phyloP scores from a whole-genome alignment of 345 rosid genomes.

The Aquilaria sinensis region DNA sequence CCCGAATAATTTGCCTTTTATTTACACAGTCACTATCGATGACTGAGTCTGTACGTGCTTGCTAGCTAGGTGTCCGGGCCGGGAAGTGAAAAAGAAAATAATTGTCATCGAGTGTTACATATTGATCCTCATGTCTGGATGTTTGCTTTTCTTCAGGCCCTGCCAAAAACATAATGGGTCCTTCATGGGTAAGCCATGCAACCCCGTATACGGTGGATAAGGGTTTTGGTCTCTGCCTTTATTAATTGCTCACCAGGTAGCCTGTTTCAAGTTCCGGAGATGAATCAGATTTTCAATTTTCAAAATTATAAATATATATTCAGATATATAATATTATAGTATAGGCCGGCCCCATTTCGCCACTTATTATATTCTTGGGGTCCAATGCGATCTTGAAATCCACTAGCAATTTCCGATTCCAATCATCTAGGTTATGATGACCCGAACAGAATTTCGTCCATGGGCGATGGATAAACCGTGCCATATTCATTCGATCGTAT shows the following conservation, averaged over 20 bases:
- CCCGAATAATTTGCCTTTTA: slow-evolving; percentile 6
- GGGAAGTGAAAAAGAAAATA: slow-evolving; percentile 9
- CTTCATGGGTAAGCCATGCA: slow-evolving; percentile 2
- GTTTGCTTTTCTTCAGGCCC: slow-evolving; percentile 8
- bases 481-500: no score
- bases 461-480: no score
- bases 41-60: background rate
- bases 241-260: slow-evolving; percentile 1
- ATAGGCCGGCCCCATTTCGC: no score
- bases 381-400: background rate
- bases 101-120: background rate
- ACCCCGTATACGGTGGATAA: background rate
- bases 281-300: background rate
- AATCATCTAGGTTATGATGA: no score
- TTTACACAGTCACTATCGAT: background rate
- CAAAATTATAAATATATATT: background rate
- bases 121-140: background rate
- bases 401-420: background rate
- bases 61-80: background rate
- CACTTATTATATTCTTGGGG: no score
- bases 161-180: slow-evolving; percentile 11
- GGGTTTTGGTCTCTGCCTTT: slow-evolving; percentile 16
- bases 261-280: background rate
- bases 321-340: background rate
- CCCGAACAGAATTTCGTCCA: no score